Conservation (phyloP, 148 eudicot species). For the Suaeda aralocaspica region DNA sequence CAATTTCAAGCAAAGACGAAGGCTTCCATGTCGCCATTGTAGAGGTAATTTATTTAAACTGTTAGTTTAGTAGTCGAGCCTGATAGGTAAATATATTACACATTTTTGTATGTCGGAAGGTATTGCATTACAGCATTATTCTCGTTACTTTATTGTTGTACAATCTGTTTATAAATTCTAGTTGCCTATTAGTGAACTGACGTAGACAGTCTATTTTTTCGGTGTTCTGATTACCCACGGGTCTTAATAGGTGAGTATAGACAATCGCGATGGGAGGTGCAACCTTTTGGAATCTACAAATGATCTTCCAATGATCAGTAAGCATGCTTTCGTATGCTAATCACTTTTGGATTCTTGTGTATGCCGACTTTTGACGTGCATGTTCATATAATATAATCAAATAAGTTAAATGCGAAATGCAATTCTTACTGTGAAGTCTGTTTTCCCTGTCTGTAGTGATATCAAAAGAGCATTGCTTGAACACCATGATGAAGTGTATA, state of each 20-base stretch:
- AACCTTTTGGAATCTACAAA: constrained; percentile 59
- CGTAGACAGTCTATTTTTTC: no score
- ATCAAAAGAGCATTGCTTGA: constrained; percentile 56
- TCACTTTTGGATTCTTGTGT: not conserved
- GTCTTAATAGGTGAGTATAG: constrained; percentile 43
- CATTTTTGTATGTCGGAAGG: no score
- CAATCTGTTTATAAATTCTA: no score
- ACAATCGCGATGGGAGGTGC: constrained; percentile 50
- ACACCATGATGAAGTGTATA: constrained; percentile 82
- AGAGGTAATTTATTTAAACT: constrained; percentile 43
- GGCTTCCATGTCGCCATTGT: constrained; percentile 70
- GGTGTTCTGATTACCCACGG: not conserved
- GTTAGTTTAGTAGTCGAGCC: no score
- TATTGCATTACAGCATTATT: no score
- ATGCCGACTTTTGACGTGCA: no score
- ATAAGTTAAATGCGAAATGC: not conserved
- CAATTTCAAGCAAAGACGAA: constrained; percentile 42
- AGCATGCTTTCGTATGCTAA: constrained; percentile 15
- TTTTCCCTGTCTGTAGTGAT: constrained; percentile 43
- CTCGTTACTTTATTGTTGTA: no score
- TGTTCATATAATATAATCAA: not conserved
- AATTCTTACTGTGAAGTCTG: constrained; percentile 4
- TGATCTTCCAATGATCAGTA: constrained; percentile 81
- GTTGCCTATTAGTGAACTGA: no score
- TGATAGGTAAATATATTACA: no score